Conservation (phyloP, 140 eudicot species). For the Flaveria floridana region DNA sequence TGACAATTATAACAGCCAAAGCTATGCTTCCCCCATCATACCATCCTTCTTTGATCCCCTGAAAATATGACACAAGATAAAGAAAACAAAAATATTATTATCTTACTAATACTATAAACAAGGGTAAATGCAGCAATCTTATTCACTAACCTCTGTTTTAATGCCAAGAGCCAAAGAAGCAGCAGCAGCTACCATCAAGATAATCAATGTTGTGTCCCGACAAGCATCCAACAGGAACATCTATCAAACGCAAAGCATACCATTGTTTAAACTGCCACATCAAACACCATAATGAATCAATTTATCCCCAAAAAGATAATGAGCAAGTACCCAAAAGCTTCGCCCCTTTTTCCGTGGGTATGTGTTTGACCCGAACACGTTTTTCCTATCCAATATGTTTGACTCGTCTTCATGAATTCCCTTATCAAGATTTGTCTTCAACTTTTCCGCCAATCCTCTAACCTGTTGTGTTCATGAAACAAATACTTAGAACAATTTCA, state of each 20-base stretch:
- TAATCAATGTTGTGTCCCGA: constrained; percentile 74
- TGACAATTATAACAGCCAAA: constrained; percentile 78
- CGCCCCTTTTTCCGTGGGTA: constrained; percentile 84
- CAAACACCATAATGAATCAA: constrained; percentile 5
- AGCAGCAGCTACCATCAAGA: constrained; percentile 95
- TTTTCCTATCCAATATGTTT: constrained; percentile 53
- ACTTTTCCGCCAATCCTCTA: constrained; percentile 59
- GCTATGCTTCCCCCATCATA: constrained; percentile 98
- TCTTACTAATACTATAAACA: neutral
- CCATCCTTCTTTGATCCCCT: constrained; percentile 95
- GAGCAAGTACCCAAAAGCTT: constrained; percentile 61
- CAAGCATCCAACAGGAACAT: constrained; percentile 84
- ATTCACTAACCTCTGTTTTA: constrained; percentile 73
- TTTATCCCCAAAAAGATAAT: neutral
- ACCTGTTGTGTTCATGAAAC: constrained; percentile 41
- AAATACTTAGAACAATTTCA: constrained; percentile 9
- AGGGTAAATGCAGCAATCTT: neutral
- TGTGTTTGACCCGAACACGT: constrained; percentile 78
- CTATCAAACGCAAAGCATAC: constrained; percentile 32
- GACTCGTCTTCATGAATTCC: constrained; percentile 71
- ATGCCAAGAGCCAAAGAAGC: constrained; percentile 95
- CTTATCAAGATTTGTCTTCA: constrained; percentile 58
- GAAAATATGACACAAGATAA: constrained; percentile 5
- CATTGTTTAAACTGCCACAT: neutral
- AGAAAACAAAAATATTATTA: constrained; percentile 7